phyloP scores from a whole-genome alignment of 495 filamentous ascomycete species.

The Annulohypoxylon maeteangense region DNA sequence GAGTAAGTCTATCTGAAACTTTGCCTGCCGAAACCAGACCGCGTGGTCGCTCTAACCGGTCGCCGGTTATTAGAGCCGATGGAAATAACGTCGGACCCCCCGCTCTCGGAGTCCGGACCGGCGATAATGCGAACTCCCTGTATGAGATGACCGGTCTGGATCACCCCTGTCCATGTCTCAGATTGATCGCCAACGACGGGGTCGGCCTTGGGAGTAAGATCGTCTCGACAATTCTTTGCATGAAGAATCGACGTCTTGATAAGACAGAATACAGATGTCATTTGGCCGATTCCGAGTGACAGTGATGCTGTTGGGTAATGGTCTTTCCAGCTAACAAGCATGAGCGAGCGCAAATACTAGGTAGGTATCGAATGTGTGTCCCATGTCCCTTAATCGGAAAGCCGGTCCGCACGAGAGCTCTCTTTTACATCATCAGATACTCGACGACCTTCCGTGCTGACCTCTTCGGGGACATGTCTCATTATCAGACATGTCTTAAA shows the following conservation, averaged over 20 bases:
- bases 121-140: conserved; percentile 15
- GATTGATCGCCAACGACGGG: neutral
- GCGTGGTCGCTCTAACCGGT: neutral
- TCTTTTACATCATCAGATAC: neutral
- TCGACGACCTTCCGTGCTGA: neutral
- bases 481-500: conserved; percentile 6
- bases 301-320: neutral
- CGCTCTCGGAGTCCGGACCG: conserved; percentile 39
- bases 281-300: neutral
- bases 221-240: neutral
- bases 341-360: neutral
- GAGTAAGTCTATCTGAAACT: neutral
- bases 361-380: no score
- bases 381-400: neutral
- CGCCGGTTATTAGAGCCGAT: conserved; percentile 23
- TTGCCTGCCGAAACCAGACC: conserved; percentile 2
- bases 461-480: neutral
- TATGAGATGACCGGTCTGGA: conserved; percentile 14
- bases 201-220: neutral
- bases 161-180: conserved; percentile 8
- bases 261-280: neutral
- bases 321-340: neutral
- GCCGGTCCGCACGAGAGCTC: neutral
- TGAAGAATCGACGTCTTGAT: neutral
- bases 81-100: conserved; percentile 20